Evolutionary conservation across 768 basidiomycete species (phyloP).

Genomic region (Ramaria sp.): DNA sequence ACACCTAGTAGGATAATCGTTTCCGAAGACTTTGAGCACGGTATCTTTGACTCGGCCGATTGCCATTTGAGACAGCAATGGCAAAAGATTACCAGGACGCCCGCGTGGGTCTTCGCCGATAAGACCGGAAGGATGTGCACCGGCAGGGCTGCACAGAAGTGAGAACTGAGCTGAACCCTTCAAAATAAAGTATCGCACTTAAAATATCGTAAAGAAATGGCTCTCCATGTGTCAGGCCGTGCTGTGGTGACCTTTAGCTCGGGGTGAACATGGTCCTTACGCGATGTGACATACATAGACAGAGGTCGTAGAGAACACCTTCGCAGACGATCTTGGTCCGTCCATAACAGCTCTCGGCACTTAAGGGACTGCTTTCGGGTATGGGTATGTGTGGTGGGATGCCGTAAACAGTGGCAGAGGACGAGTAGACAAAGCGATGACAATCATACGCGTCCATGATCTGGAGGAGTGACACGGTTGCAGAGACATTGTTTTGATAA

Average conservation of each 20-base stretch:
- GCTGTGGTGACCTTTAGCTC: conserved; percentile 30
- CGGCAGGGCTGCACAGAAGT: conserved; percentile 61
- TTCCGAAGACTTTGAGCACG: conserved; percentile 75
- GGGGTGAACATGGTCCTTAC: background rate
- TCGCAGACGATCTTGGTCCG: conserved; percentile 96
- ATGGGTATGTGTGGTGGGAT: conserved; percentile 88
- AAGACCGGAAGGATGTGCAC: conserved; percentile 91
- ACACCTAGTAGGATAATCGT: conserved; percentile 91
- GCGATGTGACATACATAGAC: conserved; percentile 42
- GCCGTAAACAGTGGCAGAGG: conserved; percentile 96
- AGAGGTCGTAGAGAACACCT: conserved; percentile 79
- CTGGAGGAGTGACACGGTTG: conserved; percentile 78
- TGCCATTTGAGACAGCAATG: conserved; percentile 90
- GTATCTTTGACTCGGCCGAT: conserved; percentile 69
- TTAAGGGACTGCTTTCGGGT: conserved; percentile 78
- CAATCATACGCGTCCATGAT: conserved; percentile 79
- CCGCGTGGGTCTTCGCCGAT: conserved; percentile 98
- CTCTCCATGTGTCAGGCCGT: conserved; percentile 60
- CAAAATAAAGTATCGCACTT: conserved; percentile 45
- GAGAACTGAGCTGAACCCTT: background rate
- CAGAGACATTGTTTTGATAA: conserved; percentile 88
- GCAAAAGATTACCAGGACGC: conserved; percentile 88
- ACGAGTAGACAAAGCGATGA: conserved; percentile 88
- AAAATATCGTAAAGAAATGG: conserved; percentile 91
- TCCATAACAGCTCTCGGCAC: conserved; percentile 90